These are phyloP conservation scores for Eremothecium coryli DNA, from an alignment of 1,139 yeast genomes.

Conservation along the genomic window DNA sequence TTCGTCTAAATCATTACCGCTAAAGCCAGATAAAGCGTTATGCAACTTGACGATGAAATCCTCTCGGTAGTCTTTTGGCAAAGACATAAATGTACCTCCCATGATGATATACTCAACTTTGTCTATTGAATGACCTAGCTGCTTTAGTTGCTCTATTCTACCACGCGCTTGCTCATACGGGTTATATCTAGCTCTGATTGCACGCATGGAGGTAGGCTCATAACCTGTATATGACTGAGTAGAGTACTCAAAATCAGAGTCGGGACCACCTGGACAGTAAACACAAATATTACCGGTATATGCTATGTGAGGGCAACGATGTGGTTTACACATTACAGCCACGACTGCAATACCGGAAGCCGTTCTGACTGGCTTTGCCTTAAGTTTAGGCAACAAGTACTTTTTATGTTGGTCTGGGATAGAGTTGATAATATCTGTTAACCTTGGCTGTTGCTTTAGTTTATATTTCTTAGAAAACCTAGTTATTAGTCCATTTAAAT, in stretches of 20 bases:
- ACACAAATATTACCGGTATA: slow-evolving; percentile 98
- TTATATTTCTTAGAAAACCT: slow-evolving; percentile 83
- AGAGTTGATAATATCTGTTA: slow-evolving; percentile 88
- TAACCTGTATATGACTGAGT: slow-evolving; percentile 98
- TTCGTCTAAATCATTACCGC: slow-evolving; percentile 81
- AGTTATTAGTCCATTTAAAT: slow-evolving; percentile 81
- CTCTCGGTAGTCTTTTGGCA: slow-evolving; percentile 84
- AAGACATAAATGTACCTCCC: slow-evolving; percentile 99
- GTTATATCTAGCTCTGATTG: slow-evolving; percentile 93
- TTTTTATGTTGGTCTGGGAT: slow-evolving; percentile 95
- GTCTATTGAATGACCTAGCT: slow-evolving; percentile 91
- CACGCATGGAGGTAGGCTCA: slow-evolving; percentile 98
- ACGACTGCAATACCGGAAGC: slow-evolving; percentile 98
- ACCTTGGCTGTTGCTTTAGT: slow-evolving; percentile 83
- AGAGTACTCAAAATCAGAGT: slow-evolving; percentile 93
- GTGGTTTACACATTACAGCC: slow-evolving; percentile 99
- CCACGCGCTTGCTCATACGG: slow-evolving; percentile 99
- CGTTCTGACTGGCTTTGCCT: slow-evolving; percentile 97
- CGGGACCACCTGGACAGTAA: slow-evolving; percentile 99
- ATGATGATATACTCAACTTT: slow-evolving; percentile 94
- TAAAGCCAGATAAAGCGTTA: slow-evolving; percentile 90
- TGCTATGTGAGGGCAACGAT: slow-evolving; percentile 98
- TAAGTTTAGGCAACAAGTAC: slow-evolving; percentile 80
- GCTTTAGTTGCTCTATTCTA: slow-evolving; percentile 89
- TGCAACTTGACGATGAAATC: slow-evolving; percentile 81